These are phyloP conservation scores for Hygrophorus pudorinus DNA, from an alignment of 768 basidiomycete genomes.

Conservation along the genomic window DNA sequence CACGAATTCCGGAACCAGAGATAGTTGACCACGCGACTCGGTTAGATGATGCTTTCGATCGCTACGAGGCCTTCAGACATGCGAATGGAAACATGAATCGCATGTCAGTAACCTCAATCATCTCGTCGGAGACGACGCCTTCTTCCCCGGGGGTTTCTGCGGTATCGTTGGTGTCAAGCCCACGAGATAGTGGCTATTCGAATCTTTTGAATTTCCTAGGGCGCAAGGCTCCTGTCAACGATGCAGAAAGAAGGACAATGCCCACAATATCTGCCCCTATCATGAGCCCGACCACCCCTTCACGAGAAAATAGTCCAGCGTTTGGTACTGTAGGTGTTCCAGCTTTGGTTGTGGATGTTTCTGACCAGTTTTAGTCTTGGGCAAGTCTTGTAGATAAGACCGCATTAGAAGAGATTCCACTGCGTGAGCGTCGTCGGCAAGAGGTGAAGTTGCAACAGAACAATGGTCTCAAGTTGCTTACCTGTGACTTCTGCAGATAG, in stretches of 20 bases:
- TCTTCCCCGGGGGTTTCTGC: slow-evolving; percentile 21
- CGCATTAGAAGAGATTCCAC: slow-evolving; percentile 72
- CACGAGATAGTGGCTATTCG: slow-evolving; percentile 29
- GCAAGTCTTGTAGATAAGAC: slow-evolving; percentile 82
- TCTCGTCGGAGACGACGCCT: slow-evolving; percentile 36
- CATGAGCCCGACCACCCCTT: slow-evolving; percentile 21
- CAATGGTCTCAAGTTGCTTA: too few relatives aligned
- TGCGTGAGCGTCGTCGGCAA: slow-evolving; percentile 75
- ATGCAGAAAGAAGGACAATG: slow-evolving; percentile 32
- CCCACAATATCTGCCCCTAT: slow-evolving; percentile 67
- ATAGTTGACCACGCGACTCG: slow-evolving; percentile 30
- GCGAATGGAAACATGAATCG: slow-evolving; percentile 35
- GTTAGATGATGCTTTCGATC: slow-evolving; percentile 80
- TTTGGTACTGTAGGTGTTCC: slow-evolving; percentile 53
- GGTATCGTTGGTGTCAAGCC: slow-evolving; percentile 15
- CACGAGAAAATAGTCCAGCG: slow-evolving; percentile 42
- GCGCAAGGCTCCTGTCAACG: slow-evolving; percentile 44
- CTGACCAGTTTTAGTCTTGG: slow-evolving; percentile 56
- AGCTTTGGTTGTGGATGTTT: background rate
- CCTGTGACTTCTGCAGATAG: slow-evolving; percentile 39
- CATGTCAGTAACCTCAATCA: slow-evolving; percentile 54
- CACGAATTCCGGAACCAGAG: slow-evolving; percentile 33
- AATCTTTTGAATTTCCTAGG: slow-evolving; percentile 55
- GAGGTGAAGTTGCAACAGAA: slow-evolving; percentile 40
- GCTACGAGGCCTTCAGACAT: slow-evolving; percentile 79